Percentiles rank a stretch among this genome's conserved stretches.
phyloP scores from a whole-genome alignment of 495 filamentous ascomycete genomes.

The Neurospora tetrasperma region DNA sequence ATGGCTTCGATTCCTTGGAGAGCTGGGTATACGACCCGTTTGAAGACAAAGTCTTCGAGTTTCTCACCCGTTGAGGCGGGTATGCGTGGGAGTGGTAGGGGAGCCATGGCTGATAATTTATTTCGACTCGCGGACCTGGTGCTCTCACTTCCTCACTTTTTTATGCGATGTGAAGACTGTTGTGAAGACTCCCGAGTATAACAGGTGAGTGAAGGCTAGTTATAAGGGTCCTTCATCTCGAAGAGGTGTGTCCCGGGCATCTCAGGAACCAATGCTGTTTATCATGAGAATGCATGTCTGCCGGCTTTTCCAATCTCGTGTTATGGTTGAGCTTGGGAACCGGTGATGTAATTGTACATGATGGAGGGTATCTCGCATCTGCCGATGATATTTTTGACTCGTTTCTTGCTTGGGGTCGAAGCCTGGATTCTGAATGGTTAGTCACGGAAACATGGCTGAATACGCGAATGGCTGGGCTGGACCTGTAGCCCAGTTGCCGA shows the following conservation, averaged over 20 bases:
- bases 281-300: background rate
- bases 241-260: background rate
- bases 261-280: background rate
- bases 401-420: background rate
- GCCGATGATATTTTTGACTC: background rate
- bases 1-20: conserved; percentile 1
- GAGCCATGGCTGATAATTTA: conserved; percentile 1
- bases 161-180: background rate
- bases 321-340: background rate
- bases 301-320: background rate
- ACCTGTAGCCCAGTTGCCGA: background rate
- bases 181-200: background rate
- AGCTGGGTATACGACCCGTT: conserved; percentile 2
- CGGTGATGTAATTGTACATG: conserved; percentile 20
- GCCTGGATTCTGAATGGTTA: background rate
- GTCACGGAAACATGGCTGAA: background rate
- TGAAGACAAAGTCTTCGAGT: background rate
- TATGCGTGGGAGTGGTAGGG: background rate
- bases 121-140: background rate
- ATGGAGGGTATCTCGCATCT: background rate
- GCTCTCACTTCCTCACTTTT: background rate
- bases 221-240: background rate
- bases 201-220: background rate
- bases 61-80: background rate
- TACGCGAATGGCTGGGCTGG: background rate